A percentile compares a stretch with the other conserved stretches of the same genome.
Evolutionary conservation across 345 rosid species (phyloP).

Genomic region (Linum tenue): DNA sequence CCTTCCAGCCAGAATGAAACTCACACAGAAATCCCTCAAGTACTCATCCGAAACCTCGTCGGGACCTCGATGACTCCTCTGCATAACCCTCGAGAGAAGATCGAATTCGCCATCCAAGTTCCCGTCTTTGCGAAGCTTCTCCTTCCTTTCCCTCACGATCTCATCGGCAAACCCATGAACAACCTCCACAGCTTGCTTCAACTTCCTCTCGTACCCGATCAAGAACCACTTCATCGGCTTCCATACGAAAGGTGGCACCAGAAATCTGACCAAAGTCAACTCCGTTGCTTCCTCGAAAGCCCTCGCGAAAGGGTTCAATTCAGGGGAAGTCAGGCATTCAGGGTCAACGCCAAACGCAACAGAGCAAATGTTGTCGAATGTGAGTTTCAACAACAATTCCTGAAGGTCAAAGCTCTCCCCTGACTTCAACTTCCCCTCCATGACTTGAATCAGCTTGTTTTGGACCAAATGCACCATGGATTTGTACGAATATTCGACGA

Average conservation of each 20-base stretch:
- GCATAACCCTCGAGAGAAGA: slow-evolving; percentile 54
- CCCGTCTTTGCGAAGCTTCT: background rate
- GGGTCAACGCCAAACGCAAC: slow-evolving; percentile 67
- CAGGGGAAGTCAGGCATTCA: slow-evolving; percentile 52
- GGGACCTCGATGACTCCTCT: slow-evolving; percentile 14
- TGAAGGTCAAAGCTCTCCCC: slow-evolving; percentile 55
- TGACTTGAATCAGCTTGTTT: slow-evolving; percentile 43
- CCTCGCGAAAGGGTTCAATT: slow-evolving; percentile 51
- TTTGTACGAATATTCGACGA: slow-evolving; percentile 35
- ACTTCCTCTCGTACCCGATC: slow-evolving; percentile 49
- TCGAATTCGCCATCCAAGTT: slow-evolving; percentile 32
- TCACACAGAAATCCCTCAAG: slow-evolving; percentile 53
- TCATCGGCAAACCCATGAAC: slow-evolving; percentile 54
- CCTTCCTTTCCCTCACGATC: slow-evolving; percentile 24
- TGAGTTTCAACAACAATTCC: slow-evolving; percentile 56
- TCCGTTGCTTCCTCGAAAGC: slow-evolving; percentile 82
- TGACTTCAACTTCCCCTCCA: slow-evolving; percentile 27
- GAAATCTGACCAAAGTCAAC: slow-evolving; percentile 45
- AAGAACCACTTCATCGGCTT: slow-evolving; percentile 52
- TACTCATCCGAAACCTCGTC: slow-evolving; percentile 25
- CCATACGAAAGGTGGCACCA: slow-evolving; percentile 59
- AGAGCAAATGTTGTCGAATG: slow-evolving; percentile 64
- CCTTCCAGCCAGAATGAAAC: slow-evolving; percentile 64
- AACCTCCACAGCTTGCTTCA: slow-evolving; percentile 40
- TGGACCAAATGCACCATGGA: slow-evolving; percentile 44